phyloP scores from a whole-genome alignment of 495 filamentous ascomycete species.

The Acidomyces sp. region DNA sequence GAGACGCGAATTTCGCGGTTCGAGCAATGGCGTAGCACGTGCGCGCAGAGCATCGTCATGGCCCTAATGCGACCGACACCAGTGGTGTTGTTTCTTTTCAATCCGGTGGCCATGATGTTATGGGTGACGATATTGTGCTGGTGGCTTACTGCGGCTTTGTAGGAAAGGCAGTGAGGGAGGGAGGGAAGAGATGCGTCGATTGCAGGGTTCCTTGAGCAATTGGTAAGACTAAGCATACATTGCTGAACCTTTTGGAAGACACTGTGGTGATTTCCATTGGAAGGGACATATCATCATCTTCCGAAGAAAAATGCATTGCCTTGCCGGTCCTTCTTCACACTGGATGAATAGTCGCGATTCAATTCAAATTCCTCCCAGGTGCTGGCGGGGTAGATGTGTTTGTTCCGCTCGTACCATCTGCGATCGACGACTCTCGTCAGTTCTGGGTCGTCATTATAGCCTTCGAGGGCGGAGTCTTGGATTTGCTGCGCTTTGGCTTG shows the following conservation, averaged over 20 bases:
- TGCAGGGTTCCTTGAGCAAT: too few relatives aligned
- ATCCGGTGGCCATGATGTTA: slow-evolving; percentile 13
- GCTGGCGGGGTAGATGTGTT: slow-evolving; percentile 93
- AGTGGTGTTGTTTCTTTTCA: slow-evolving; percentile 15
- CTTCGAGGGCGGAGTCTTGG: slow-evolving; percentile 48
- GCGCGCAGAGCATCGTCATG: slow-evolving; percentile 19
- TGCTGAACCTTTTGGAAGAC: too few relatives aligned
- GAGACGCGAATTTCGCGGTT: slow-evolving; percentile 2
- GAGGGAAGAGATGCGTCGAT: too few relatives aligned
- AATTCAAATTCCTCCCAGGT: slow-evolving; percentile 94
- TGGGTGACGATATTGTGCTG: slow-evolving; percentile 3
- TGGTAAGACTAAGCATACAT: too few relatives aligned
- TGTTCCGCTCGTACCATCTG: slow-evolving; percentile 92
- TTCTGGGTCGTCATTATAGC: slow-evolving; percentile 61
- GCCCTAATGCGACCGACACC: slow-evolving; percentile 18
- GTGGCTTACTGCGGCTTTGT: too few relatives aligned
- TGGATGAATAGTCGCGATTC: slow-evolving; percentile 67
- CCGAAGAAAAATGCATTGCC: slow-evolving; percentile 92
- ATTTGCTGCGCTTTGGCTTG: slow-evolving; percentile 20
- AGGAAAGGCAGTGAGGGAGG: too few relatives aligned
- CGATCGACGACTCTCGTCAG: slow-evolving; percentile 92
- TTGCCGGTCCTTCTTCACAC: slow-evolving; percentile 66
- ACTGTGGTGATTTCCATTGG: too few relatives aligned
- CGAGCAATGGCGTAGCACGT: slow-evolving; percentile 6
- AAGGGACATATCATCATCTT: too few relatives aligned